A percentile compares a stretch with the other conserved stretches of the same genome.
phyloP scores from a whole-genome alignment of 2,329 filamentous ascomycete species.

The Fusarium temperatum region DNA sequence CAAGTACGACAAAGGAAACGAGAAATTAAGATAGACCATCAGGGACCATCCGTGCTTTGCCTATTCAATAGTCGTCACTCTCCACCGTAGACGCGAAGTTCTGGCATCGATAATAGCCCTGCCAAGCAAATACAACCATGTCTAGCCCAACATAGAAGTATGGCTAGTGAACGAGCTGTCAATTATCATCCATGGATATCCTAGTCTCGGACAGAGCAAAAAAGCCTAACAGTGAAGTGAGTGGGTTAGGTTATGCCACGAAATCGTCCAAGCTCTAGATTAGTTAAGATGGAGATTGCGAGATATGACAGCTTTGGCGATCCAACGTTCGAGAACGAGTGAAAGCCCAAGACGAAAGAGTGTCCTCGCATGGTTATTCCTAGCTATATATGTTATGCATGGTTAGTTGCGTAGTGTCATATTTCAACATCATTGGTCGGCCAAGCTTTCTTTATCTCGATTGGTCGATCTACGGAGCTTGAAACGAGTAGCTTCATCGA shows the following conservation, averaged over 20 bases:
- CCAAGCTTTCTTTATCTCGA: neutral
- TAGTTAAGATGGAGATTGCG: neutral
- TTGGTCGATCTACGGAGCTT: constrained; percentile 11
- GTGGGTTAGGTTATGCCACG: neutral
- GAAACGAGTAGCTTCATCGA: constrained; percentile 10
- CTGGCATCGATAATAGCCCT: neutral
- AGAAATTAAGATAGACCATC: neutral
- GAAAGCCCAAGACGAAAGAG: neutral
- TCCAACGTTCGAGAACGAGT: neutral
- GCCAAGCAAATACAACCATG: constrained; percentile 7
- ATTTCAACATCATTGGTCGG: neutral
- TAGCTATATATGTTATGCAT: neutral
- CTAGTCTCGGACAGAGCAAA: neutral
- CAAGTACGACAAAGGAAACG: neutral
- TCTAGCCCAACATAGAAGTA: neutral
- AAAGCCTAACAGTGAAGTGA: neutral
- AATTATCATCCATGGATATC: neutral
- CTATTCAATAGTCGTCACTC: neutral
- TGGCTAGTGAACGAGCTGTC: neutral
- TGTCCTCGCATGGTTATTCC: neutral
- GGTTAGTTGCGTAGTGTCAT: neutral
- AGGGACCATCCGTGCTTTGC: neutral
- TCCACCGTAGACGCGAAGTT: neutral
- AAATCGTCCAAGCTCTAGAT: neutral
- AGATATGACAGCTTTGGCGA: neutral